phyloP scores from a whole-genome alignment of 345 rosid genomes.

The Streptanthus diversifolius region DNA sequence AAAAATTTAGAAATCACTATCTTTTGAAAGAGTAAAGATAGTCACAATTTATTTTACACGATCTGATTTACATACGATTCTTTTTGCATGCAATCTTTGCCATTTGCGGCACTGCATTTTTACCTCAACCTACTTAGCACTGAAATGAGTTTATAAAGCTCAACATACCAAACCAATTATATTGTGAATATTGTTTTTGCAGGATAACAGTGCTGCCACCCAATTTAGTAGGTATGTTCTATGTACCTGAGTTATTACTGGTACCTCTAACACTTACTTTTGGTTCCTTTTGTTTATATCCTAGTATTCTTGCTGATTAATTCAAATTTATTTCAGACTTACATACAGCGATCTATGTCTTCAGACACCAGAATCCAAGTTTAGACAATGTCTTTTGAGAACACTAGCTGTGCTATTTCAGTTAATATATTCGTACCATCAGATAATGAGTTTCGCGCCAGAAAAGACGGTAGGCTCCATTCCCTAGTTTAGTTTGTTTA shows the following conservation, averaged over 20 bases:
- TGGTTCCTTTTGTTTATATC: conserved; percentile 10
- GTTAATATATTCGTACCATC: conserved; percentile 81
- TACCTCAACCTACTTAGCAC: neutral
- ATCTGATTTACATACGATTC: neutral
- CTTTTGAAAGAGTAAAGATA: neutral
- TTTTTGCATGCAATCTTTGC: neutral
- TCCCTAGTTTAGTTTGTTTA: conserved; percentile 21
- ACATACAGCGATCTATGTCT: conserved; percentile 97
- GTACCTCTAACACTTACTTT: neutral
- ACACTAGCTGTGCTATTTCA: conserved; percentile 79
- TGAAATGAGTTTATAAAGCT: neutral
- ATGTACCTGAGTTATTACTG: conserved; percentile 18
- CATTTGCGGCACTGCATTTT: neutral
- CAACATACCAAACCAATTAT: neutral
- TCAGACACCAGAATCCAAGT: conserved; percentile 92
- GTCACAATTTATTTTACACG: neutral
- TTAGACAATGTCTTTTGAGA: conserved; percentile 84
- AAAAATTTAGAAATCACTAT: neutral
- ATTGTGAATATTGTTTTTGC: conserved; percentile 34
- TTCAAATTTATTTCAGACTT: conserved; percentile 56
- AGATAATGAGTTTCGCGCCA: conserved; percentile 76
- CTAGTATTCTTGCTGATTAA: conserved; percentile 13
- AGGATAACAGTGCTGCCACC: conserved; percentile 60
- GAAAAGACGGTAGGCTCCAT: conserved; percentile 52
- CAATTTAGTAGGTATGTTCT: conserved; percentile 71